Base-by-base conservation (phyloP, 1,284 basidiomycete species). In the Prillingera fragicola region DNA sequence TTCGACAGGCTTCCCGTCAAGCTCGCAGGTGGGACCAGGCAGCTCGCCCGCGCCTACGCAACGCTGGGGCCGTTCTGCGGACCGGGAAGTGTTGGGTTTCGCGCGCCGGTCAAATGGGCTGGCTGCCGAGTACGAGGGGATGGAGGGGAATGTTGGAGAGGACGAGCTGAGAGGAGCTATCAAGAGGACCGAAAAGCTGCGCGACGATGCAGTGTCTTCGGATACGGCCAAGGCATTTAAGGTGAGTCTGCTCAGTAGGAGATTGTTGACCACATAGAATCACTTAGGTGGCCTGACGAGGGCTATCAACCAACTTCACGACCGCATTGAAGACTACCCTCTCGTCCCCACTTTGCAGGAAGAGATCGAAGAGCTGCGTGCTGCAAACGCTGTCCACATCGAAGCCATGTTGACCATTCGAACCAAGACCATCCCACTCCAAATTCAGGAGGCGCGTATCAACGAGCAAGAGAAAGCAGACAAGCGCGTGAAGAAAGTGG, bases 101-200 rank as follows among this genome's bases (percentile, higher is more conserved):
- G 62, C 66, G 17, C 56, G 58, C 21, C 38, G 63, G 3, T 63
- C 66, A 2, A 57, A 51, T 31, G 44, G 33, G 1, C 12, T 66
- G 14, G 41, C 36, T 1, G 50, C 51, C 14, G 64, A 64, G 27
- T 45, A 58, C 2, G 50, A 47, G n/a, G 40, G 29, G 2, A 23
- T 61, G 14, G 38, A 26, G 15, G 46, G 50, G 3, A 51, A 57
- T 8, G 57, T 50, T n/a, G 10, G 8, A 22, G 53, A 53, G 22
- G 57, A 52, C 14, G 57, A 64, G 8, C 45, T 65, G 8, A 38
- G 43, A 5, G 52, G 48, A 1, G 47, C 57, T 22, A 10, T 62
- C 29, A 44, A 38, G 10, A 43, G 57, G 8, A 52, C 45, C 0
- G 50, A 54, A 21, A 36, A 41, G 18, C 42, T 67, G 18, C 19